These are phyloP conservation scores for Zea luxurians DNA, from an alignment of 176 grass and related monocot genomes.

Conservation along the genomic window DNA sequence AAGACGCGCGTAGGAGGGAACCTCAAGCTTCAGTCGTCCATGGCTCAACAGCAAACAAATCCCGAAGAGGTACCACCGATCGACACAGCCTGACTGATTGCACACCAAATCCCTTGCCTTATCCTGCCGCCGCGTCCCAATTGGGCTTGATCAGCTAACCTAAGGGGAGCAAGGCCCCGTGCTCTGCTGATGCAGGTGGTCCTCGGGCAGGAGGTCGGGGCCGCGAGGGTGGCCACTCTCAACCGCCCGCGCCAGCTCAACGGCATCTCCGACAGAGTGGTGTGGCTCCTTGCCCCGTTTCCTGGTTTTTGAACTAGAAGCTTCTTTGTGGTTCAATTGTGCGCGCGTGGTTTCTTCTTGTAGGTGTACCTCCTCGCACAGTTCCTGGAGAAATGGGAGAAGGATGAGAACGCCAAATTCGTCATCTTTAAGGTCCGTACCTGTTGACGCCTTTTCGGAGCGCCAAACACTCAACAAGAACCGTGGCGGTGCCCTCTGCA, in stretches of 20 bases:
- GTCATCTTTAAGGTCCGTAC: conserved; percentile 80
- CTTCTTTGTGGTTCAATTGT: neutral
- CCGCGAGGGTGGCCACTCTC: conserved; percentile 67
- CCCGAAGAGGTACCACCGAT: conserved; percentile 50
- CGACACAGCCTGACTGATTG: neutral
- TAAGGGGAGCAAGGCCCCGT: neutral
- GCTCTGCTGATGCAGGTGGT: conserved; percentile 55
- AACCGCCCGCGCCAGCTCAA: conserved; percentile 95
- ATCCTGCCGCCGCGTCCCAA: neutral
- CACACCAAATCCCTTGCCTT: conserved; percentile 7
- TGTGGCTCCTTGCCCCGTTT: conserved; percentile 30
- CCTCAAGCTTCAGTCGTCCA: neutral
- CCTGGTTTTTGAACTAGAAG: neutral
- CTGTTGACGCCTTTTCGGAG: too few relatives aligned
- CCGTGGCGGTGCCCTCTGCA: too few relatives aligned
- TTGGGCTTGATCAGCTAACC: neutral
- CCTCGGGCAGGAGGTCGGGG: conserved; percentile 60
- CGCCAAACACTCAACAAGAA: too few relatives aligned
- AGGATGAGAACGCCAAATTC: conserved; percentile 74
- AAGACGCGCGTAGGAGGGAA: neutral
- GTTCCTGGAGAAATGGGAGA: conserved; percentile 91
- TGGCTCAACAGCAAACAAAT: conserved; percentile 53
- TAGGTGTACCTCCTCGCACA: conserved; percentile 81
- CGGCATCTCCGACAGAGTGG: conserved; percentile 75
- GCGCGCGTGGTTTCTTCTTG: conserved; percentile 3